Evolutionary conservation across 495 filamentous ascomycete species (phyloP), one percentile per base, ranked within the genome.

Genomic region (Trichoderma reesei): DNA sequence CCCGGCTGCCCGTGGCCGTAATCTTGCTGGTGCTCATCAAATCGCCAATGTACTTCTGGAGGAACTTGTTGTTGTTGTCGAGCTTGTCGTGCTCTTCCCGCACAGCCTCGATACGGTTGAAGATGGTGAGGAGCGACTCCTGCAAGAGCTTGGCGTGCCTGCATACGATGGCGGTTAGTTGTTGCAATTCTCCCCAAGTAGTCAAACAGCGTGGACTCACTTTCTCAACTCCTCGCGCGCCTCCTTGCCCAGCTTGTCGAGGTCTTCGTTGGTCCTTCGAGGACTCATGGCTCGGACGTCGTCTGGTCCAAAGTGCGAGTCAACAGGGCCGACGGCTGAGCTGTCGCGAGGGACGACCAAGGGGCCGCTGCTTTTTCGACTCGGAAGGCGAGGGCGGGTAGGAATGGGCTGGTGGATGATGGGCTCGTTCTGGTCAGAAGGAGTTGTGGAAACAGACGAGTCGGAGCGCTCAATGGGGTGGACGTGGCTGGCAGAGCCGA

Each of bases 251-350:
- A 98, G 81, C 68, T 83, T 83, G 69, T 96, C 89, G 37, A 96
- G 79, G 68, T 98, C 93, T 60, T 91, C 90, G 65, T 86, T 95
- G 67, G 89, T 95, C 68, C 92, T 82, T 65, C 93, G 83, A 1
- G 94, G 94, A 74, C 91, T 96, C 94, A 98, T 98, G 48, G 91
- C 87, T 64, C 93, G 80, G 44, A 93, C 92, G 72, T 97, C 94
- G 73, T 91, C 87, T 3, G 88, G 88, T 20, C 90, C 91, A 65
- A 88, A 83, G 44, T 88, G 80, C 31, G 75, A 70, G 54, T 84
- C 82, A 65, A 87, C 74, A 10, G 87, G 80, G 68, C 89, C 86
- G 61, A 90, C 84, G 63, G 85, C 82, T 11, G 81, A 79, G 54
- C 86, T 85, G 68, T 92, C 87, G 63, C 88, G 82, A 18, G 89